Percentiles rank a stretch among this genome's conserved stretches.
Conservation (phyloP, 2,329 filamentous ascomycete species). For the Trichophyton verrucosum region DNA sequence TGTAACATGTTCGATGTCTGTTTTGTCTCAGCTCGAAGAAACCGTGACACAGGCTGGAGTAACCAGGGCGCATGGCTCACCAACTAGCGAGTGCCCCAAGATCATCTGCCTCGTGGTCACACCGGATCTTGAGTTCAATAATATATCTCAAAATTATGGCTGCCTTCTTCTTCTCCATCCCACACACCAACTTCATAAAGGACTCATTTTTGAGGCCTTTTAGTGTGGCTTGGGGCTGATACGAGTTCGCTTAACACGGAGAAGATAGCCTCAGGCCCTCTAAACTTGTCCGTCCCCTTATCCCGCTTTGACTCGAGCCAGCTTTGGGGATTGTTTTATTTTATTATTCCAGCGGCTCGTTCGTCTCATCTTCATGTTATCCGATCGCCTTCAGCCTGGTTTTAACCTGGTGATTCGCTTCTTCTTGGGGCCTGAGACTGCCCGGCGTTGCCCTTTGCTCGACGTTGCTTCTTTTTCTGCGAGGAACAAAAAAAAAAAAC, state of each 20-base stretch:
- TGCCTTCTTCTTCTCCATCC: neutral
- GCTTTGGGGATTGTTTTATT: neutral
- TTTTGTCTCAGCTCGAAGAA: neutral
- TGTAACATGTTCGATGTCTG: neutral
- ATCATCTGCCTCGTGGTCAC: neutral
- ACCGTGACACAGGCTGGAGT: neutral
- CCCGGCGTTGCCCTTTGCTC: neutral
- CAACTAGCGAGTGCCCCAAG: neutral
- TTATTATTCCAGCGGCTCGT: neutral
- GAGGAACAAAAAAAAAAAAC: neutral
- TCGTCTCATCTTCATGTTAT: neutral
- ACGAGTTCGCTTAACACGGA: neutral
- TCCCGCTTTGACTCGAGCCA: neutral
- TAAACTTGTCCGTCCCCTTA: neutral
- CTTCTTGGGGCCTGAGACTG: neutral
- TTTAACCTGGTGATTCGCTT: neutral
- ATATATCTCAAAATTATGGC: neutral
- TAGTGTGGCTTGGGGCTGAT: neutral
- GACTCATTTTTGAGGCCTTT: neutral
- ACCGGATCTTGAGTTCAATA: neutral
- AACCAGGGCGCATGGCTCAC: neutral
- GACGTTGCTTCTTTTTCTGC: neutral
- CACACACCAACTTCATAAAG: neutral
- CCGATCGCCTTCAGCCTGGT: neutral
- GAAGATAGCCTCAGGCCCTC: neutral